These are phyloP conservation scores for Caulochytrium protostelioides DNA, from an alignment of 371 early-diverging fungal species.

Conservation along the genomic window DNA sequence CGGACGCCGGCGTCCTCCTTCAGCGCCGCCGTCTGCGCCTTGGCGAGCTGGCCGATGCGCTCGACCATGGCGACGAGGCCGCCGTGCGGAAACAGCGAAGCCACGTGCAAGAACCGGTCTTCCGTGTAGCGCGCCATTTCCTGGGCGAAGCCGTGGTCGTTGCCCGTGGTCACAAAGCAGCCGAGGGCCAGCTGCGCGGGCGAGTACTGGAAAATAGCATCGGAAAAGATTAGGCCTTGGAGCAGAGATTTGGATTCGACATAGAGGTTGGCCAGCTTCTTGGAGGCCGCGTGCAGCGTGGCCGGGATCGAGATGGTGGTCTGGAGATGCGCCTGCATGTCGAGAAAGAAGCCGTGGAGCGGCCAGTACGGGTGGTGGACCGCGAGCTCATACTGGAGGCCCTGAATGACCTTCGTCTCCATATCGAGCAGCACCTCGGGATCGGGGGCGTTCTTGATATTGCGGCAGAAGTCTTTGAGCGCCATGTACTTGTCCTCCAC, in stretches of 20 bases:
- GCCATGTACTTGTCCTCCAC: conserved; percentile 53
- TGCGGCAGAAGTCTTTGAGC: conserved; percentile 45
- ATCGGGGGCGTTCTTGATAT: conserved; percentile 15
- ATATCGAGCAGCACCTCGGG: conserved; percentile 22
- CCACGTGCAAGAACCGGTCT: too few relatives aligned
- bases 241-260: conserved; percentile 30
- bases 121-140: too few relatives aligned
- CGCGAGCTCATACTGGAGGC: conserved; percentile 58
- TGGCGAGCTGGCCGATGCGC: too few relatives aligned
- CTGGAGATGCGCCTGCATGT: conserved; percentile 38
- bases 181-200: conserved; percentile 71
- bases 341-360: conserved; percentile 59
- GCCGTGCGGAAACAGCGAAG: too few relatives aligned
- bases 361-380: conserved; percentile 67
- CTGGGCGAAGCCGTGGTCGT: too few relatives aligned
- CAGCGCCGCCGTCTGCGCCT: too few relatives aligned
- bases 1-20: too few relatives aligned
- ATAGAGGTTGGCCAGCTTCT: conserved; percentile 32
- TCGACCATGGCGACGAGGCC: too few relatives aligned
- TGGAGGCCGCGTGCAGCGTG: too few relatives aligned
- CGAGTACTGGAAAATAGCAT: conserved; percentile 51
- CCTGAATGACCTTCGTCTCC: conserved; percentile 59
- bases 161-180: too few relatives aligned
- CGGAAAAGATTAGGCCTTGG: conserved; percentile 40
- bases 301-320: conserved; percentile 18